Evolutionary conservation across 148 eudicot genomes (phyloP), one percentile per base, ranked within the genome.

Genomic region (Nepenthes gracilis): DNA sequence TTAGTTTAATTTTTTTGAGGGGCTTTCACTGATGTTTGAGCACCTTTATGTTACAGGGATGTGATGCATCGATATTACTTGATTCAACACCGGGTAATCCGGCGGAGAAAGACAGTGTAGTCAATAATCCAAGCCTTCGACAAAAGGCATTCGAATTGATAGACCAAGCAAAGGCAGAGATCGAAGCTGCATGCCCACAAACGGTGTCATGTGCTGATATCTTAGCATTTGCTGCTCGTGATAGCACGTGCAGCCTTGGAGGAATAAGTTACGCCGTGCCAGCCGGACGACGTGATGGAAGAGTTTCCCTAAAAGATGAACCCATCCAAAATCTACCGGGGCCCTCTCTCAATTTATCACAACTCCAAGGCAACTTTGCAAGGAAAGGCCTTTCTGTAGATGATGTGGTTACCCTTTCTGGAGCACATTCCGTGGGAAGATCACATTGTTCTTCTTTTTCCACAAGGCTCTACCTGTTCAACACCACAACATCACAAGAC

Each of bases 191-290:
- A 1, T 61, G 64, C 64, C 64, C 64, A 33, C 37, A 10, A 14
- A 61, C 64, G 1, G 64, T 61, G 38, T 61, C 64, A 48, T 61
- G 64, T 38, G 33, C 64, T 9, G 64, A 61, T 49, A 61, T 61
- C 12, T 36, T 61, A 13, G 64, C 64, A 12, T 61, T 61, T 13
- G 64, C 64, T 15, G 54, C 64, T 2, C 64, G 64, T 1, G 64
- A 61, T 36, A 61, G 64, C 11, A 11, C 43, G 34, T 35, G 33
- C 1, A 61, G 33, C 2, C 64, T 61, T 6, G 64, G 64, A 33
- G 8, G 48, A 35, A 61, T 61, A 33, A 34, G 47, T 54, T 61
- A 61, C 38, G 38, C 40, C 2, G 64, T 61, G 9, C 64, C 64
- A 2, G 45, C 55, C 2, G 64, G 64, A 12, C 45, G 64, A 61